Base-by-base conservation (phyloP, 306 rosid genomes). In the Sicyos baderoa region DNA sequence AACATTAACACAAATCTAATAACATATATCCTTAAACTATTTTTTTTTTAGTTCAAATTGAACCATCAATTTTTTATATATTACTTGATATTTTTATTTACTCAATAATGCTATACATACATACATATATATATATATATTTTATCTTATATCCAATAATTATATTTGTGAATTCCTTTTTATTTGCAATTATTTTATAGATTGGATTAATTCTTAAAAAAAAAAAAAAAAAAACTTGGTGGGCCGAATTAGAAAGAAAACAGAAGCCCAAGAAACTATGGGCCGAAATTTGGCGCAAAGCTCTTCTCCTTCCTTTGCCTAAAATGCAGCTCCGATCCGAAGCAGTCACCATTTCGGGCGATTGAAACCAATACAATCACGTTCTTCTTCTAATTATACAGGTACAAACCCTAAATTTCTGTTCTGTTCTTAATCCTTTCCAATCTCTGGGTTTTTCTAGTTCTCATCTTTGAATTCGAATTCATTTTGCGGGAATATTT, bases 381-480 rank as follows among this genome's bases (percentile, higher is more conserved):
- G 19, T 27, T 58, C 64, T 25, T 6, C 44, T 17, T 59, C 45
- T 32, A 35, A 22, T n/a, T 35, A 35, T 4, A n/a, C 15, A 61
- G 67, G 67, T 61, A n/a, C 8, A 61, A 17, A 29, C 48, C 48
- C 67, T 16, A 13, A n/a, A 61, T 35, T n/a, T 35, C 14, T 15
- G 5, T 60, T 60, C 14, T 32, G n/a, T 7, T 1, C 32, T 35
- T 35, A 25, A 3, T 18, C 19, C 8, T 32, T 16, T 32, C 8
- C 5, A 16, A 60, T 63, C n/a, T 63, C 69, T 63, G 52, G 52
- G 17, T 19, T 63, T 63, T 19, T 17, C 45, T 23, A 58, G 64
- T 58, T 58, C 4, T 25, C 64, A 15, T 14, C 44, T 64, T 42
- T 64, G 70, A 61, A 32, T 60, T 60, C 23, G 67, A 60, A 8